Conservation (phyloP, 495 filamentous ascomycete genomes). For the Margaritispora aquatica region DNA sequence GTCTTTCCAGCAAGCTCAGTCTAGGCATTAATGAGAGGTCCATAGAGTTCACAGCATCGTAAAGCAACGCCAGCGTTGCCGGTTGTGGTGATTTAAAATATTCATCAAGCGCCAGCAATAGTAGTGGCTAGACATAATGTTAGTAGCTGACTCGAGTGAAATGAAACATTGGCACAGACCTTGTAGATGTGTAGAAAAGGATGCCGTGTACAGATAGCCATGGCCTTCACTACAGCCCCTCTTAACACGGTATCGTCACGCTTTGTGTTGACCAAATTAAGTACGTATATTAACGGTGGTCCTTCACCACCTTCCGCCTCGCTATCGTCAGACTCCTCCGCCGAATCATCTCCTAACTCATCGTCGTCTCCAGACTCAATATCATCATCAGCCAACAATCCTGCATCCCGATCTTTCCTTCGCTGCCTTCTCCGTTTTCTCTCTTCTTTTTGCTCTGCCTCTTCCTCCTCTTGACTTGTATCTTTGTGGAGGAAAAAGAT, state of each 20-base stretch:
- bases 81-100: slow-evolving; percentile 92
- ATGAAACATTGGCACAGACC: slow-evolving; percentile 36
- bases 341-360: slow-evolving; percentile 48
- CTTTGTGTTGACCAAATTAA: slow-evolving; percentile 97
- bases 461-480: slow-evolving; percentile 70
- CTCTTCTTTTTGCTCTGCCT: slow-evolving; percentile 50
- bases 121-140: slow-evolving; percentile 58
- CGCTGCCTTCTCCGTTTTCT: slow-evolving; percentile 36
- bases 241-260: slow-evolving; percentile 86
- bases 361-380: slow-evolving; percentile 39
- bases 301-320: slow-evolving; percentile 66
- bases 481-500: slow-evolving; percentile 99
- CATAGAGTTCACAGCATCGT: slow-evolving; percentile 92
- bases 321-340: slow-evolving; percentile 48
- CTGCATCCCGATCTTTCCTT: slow-evolving; percentile 43
- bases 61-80: slow-evolving; percentile 84
- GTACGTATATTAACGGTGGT: slow-evolving; percentile 93
- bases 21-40: slow-evolving; percentile 91
- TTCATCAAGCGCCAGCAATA: slow-evolving; percentile 91
- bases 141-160: neutral
- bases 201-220: slow-evolving; percentile 98
- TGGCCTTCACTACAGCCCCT: slow-evolving; percentile 94
- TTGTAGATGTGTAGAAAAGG: slow-evolving; percentile 99
- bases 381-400: slow-evolving; percentile 44
- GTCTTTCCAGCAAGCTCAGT: slow-evolving; percentile 74